Conservation (phyloP, 208 protist genomes). For the Acanthamoeba divionensis region DNA sequence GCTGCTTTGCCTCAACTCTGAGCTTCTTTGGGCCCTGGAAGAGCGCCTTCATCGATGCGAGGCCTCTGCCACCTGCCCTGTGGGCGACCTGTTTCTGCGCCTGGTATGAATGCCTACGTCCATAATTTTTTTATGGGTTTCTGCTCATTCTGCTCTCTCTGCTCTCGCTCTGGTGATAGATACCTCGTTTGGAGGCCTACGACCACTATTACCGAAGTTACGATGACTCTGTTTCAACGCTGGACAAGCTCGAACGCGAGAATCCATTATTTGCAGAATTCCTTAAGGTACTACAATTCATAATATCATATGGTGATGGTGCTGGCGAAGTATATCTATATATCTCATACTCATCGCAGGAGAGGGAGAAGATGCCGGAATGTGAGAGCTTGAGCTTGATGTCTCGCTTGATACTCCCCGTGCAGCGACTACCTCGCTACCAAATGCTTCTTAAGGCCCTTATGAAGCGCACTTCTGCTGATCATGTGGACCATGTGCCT, state of each 20-base stretch:
- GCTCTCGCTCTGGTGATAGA: too few species aligned
- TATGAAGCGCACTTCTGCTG: neutral
- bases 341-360: neutral
- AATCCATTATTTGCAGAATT: neutral
- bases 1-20: neutral
- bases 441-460: neutral
- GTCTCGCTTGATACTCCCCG: neutral
- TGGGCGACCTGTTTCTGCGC: neutral
- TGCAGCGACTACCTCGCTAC: constrained; percentile 4
- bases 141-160: neutral
- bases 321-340: too few species aligned
- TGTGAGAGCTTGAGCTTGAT: neutral
- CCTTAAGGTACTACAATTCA: neutral
- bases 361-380: neutral
- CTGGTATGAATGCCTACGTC: neutral
- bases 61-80: neutral
- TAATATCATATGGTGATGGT: too few species aligned
- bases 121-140: neutral
- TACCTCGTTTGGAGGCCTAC: neutral
- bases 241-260: constrained; percentile 17
- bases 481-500: neutral
- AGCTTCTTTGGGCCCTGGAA: neutral
- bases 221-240: neutral
- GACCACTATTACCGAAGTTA: constrained; percentile 25
- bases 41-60: neutral